Evolutionary conservation across 768 basidiomycete species (phyloP).

Genomic region (Mycena haematopus): DNA sequence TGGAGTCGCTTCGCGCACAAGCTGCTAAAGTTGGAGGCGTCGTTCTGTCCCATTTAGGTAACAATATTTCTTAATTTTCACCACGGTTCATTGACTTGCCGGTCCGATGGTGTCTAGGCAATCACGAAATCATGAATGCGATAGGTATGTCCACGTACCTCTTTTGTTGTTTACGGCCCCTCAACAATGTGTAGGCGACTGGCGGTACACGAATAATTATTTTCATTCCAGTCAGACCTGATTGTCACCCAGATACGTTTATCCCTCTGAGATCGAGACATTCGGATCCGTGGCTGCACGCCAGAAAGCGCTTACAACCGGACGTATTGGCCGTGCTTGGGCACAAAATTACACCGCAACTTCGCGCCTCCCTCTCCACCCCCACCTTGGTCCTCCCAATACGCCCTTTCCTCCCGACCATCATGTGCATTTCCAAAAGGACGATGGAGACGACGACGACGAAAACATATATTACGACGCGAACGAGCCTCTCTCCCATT

Average conservation of each 20-base stretch:
- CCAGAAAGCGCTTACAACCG: constrained; percentile 75
- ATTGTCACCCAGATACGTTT: constrained; percentile 71
- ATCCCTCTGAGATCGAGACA: constrained; percentile 79
- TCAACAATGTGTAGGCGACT: constrained; percentile 67
- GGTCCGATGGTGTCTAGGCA: constrained; percentile 51
- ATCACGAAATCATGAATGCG: constrained; percentile 96
- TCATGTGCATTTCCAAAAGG: constrained; percentile 40
- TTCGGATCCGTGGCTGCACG: constrained; percentile 78
- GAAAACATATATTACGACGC: constrained; percentile 38
- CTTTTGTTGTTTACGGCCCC: constrained; percentile 3
- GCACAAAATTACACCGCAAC: constrained; percentile 84
- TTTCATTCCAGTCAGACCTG: neutral
- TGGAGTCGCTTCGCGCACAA: constrained; percentile 83
- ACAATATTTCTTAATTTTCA: neutral
- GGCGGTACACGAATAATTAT: constrained; percentile 59
- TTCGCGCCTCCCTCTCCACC: constrained; percentile 82
- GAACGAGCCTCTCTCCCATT: constrained; percentile 65
- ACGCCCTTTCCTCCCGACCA: constrained; percentile 57
- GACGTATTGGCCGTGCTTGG: constrained; percentile 84
- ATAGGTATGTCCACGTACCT: constrained; percentile 60
- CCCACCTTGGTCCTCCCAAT: constrained; percentile 70
- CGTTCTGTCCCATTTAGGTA: constrained; percentile 74
- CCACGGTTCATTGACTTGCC: neutral
- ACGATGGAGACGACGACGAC: constrained; percentile 27
- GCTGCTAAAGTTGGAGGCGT: constrained; percentile 72